Evolutionary conservation across 805 yeast species (phyloP), one percentile per base, ranked within the genome.

Genomic region (Cyberlindnera saturnus): DNA sequence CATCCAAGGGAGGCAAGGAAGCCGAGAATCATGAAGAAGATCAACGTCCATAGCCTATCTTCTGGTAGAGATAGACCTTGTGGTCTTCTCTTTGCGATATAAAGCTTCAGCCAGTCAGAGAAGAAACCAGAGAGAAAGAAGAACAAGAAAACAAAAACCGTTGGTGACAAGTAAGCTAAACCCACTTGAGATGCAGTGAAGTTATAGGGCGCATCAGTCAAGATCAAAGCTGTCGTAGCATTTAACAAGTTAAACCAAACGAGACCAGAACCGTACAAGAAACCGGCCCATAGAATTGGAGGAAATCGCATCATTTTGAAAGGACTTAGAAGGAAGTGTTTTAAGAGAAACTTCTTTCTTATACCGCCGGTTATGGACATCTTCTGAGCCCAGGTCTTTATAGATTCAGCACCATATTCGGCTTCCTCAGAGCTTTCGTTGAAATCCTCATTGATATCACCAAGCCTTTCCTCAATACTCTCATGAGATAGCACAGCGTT

Each of bases 1-100:
- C 82, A 79, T n/a, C 82, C 63, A 46, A 79, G 69, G 44, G 78
- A 62, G 0, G 83, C 77, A 0, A 69, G 67, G 1, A 81, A 81
- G 4, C 79, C 77, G 8, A 79, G 52, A 32, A 80, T 60, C 54
- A 67, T 63, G 47, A 72, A 74, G 7, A 71, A 58, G 3, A 63
- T 43, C 49, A 75, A 50, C n/a, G 73, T 70, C 79, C 80, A 77
- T 15, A 79, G 63, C 47, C 85, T 64, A 49, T 73, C 76, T 52
- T 80, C 85, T 0, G 85, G 78, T 40, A 71, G 71, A 4, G 80
- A 70, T 3, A 71, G 42, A 37, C 85, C 84, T 26, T 66, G 63
- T 52, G 73, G 71, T 34, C 69, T 65, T 43, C 63, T 64, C 46
- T 63, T 66, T 18, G 86, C 81, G 41, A 75, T 43, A 36, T 52